These are phyloP conservation scores for Flagelloscypha sp. DNA, from an alignment of 768 basidiomycete species.

Conservation along the genomic window DNA sequence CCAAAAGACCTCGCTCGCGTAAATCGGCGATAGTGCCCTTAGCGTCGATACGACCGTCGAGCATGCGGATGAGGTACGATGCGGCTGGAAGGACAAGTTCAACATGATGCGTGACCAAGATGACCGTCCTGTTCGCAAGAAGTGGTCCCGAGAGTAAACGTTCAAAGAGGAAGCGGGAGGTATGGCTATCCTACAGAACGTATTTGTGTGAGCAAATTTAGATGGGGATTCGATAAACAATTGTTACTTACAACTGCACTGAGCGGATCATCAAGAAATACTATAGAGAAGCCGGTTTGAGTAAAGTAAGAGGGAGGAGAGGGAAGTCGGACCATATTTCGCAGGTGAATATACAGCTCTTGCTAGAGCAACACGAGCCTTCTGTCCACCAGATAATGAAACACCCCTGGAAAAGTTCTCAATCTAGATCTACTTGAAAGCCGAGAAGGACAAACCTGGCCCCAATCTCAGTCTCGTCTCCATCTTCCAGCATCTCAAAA, in stretches of 20 bases:
- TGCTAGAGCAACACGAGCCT: constrained; percentile 36
- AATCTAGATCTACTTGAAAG: no score
- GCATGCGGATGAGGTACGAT: constrained; percentile 46
- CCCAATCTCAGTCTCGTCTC: constrained; percentile 19
- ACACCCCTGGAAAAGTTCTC: constrained; percentile 21
- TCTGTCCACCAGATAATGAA: constrained; percentile 8
- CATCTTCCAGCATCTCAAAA: constrained; percentile 35
- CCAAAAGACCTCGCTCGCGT: constrained; percentile 38
- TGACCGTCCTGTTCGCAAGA: constrained; percentile 45
- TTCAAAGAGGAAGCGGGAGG: constrained; percentile 41
- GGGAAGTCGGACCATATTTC: constrained; percentile 33
- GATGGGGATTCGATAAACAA: no score
- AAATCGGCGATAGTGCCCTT: constrained; percentile 46
- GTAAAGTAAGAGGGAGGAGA: no score
- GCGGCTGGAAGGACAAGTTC: constrained; percentile 53
- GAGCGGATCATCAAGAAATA: constrained; percentile 44
- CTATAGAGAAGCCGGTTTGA: no score
- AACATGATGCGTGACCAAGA: constrained; percentile 57
- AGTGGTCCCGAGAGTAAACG: constrained; percentile 49
- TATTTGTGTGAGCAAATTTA: no score
- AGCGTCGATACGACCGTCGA: constrained; percentile 52
- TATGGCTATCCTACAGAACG: constrained; percentile 38
- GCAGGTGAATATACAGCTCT: constrained; percentile 33
- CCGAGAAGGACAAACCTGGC: constrained; percentile 6
- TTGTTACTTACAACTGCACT: constrained; percentile 39